phyloP scores from a whole-genome alignment of 2,329 filamentous ascomycete species.

The Didymella segeticola region DNA sequence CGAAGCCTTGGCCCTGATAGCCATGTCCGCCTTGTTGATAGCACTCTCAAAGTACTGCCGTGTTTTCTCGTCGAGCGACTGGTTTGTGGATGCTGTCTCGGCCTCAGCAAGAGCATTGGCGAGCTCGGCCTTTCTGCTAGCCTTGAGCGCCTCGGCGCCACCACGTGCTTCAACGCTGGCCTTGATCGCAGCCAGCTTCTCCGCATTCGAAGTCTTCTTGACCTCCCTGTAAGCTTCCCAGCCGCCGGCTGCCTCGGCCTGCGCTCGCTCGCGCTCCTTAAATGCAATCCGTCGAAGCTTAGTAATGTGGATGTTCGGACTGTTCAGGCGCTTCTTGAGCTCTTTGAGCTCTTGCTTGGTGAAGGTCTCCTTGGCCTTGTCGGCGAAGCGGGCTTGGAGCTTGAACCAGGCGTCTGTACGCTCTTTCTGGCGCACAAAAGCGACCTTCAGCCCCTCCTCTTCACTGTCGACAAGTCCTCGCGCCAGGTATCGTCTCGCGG shows the following conservation, averaged over 20 bases:
- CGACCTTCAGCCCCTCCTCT: slow-evolving; percentile 34
- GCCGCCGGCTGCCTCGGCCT: slow-evolving; percentile 26
- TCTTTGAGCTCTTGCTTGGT: slow-evolving; percentile 21
- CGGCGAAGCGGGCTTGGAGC: slow-evolving; percentile 17
- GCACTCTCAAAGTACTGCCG: slow-evolving; percentile 24
- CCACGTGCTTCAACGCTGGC: slow-evolving; percentile 18
- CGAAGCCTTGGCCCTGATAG: slow-evolving; percentile 25
- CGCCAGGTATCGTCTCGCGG: slow-evolving; percentile 27
- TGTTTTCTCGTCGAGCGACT: slow-evolving; percentile 17
- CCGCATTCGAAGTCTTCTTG: slow-evolving; percentile 5
- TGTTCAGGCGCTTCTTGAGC: slow-evolving; percentile 16
- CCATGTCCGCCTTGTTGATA: slow-evolving; percentile 30
- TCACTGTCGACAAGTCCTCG: slow-evolving; percentile 30
- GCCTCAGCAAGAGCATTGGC: slow-evolving; percentile 25
- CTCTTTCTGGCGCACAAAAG: slow-evolving; percentile 30
- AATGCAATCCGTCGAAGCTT: slow-evolving; percentile 20
- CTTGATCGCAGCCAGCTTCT: slow-evolving; percentile 11
- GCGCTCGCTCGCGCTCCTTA: slow-evolving; percentile 19
- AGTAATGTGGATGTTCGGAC: slow-evolving; percentile 17
- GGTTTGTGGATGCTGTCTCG: slow-evolving; percentile 27
- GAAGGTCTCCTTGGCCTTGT: slow-evolving; percentile 22
- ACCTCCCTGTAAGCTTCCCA: slow-evolving; percentile 22
- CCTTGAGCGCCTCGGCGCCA: slow-evolving; percentile 18
- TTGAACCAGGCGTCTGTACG: slow-evolving; percentile 16
- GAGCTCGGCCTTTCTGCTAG: slow-evolving; percentile 17